These are phyloP conservation scores for Pseudogymnoascus sp. DNA, from an alignment of 2,329 filamentous ascomycete species.

Conservation along the genomic window DNA sequence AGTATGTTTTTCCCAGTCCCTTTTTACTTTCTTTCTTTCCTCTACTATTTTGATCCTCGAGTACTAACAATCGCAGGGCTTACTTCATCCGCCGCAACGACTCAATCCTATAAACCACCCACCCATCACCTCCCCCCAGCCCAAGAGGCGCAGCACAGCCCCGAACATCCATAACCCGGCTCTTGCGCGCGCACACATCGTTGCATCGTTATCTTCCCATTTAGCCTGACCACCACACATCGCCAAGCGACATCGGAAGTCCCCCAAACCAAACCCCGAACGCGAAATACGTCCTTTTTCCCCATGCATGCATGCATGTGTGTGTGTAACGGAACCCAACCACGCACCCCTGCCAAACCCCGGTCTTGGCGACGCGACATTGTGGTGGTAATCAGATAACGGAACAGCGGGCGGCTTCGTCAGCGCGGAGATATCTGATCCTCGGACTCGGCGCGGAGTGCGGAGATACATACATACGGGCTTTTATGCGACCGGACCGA, in stretches of 20 bases:
- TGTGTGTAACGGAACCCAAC: neutral
- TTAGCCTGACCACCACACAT: neutral
- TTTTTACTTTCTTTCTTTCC: neutral
- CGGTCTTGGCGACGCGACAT: too few species aligned
- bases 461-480: too few species aligned
- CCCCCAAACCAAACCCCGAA: neutral
- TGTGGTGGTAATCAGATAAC: too few species aligned
- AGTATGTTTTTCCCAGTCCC: conserved; percentile 40
- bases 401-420: too few species aligned
- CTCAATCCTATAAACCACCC: conserved; percentile 19
- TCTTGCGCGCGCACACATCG: neutral
- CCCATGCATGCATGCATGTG: too few species aligned
- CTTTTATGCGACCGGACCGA: too few species aligned
- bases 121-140: neutral
- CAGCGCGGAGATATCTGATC: too few species aligned
- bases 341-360: neutral
- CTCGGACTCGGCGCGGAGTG: too few species aligned
- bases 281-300: neutral
- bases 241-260: neutral
- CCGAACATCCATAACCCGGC: too few species aligned
- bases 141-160: neutral
- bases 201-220: neutral
- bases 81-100: conserved; percentile 54
- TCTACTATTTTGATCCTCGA: conserved; percentile 6
- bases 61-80: conserved; percentile 35